A percentile compares a stretch with the other conserved stretches of the same genome.
These are phyloP conservation scores for Rhodomyrtus tomentosa DNA, from an alignment of 345 rosid genomes.

Conservation along the genomic window DNA sequence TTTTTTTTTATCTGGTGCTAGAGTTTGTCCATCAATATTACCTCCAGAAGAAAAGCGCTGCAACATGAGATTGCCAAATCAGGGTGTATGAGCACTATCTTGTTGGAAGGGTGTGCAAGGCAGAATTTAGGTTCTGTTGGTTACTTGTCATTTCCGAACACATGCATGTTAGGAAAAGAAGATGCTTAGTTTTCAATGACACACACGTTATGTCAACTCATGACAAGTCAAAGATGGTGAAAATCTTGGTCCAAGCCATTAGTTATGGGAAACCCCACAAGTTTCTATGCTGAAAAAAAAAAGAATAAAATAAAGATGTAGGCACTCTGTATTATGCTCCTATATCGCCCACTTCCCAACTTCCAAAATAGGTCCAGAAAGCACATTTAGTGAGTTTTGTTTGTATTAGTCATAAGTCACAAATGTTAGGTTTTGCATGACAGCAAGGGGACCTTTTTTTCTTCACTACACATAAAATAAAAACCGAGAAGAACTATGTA, in stretches of 20 bases:
- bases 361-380: not conserved
- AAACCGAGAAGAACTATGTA: not conserved
- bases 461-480: not conserved
- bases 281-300: not conserved
- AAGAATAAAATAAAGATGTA: not conserved
- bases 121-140: not conserved
- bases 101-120: not conserved
- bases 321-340: not conserved
- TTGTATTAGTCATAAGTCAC: slow-evolving; percentile 13
- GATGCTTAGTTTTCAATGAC: not conserved
- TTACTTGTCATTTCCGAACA: not conserved
- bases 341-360: not conserved
- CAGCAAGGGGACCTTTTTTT: slow-evolving; percentile 2
- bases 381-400: slow-evolving; percentile 16
- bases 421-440: slow-evolving; percentile 27
- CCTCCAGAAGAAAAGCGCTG: not conserved
- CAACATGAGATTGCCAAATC: not conserved
- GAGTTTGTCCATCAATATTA: not conserved
- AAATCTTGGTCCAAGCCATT: not conserved
- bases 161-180: not conserved
- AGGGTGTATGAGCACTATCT: not conserved
- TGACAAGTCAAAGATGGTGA: not conserved
- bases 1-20: not conserved
- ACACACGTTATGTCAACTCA: not conserved
- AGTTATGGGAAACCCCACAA: not conserved